Conservation (phyloP, 2,329 filamentous ascomycete genomes). For the Lecanicillium sp. region DNA sequence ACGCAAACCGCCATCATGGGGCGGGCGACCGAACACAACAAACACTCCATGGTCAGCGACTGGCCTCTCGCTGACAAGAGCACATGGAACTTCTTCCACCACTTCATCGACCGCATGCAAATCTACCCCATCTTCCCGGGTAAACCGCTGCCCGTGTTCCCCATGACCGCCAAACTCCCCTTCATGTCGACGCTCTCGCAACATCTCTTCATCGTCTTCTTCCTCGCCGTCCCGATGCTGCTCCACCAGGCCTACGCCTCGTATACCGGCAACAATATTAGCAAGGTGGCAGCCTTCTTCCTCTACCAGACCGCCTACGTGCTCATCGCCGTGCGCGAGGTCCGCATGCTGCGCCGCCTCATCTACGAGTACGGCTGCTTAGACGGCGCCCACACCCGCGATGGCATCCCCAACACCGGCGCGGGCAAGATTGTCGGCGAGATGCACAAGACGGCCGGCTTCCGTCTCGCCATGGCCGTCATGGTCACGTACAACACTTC, state of each 20-base stretch:
- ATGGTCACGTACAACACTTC: slow-evolving; percentile 16
- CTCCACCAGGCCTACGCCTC: slow-evolving; percentile 14
- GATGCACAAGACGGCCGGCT: slow-evolving; percentile 16
- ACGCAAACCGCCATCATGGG: slow-evolving; percentile 5
- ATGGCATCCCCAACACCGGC: slow-evolving; percentile 24
- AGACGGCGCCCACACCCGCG: slow-evolving; percentile 21
- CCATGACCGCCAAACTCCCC: slow-evolving; percentile 24
- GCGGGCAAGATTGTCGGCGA: slow-evolving; percentile 16
- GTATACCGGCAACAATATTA: slow-evolving; percentile 10
- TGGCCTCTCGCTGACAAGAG: slow-evolving; percentile 13
- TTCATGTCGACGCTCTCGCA: slow-evolving; percentile 19
- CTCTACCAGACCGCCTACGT: slow-evolving; percentile 24
- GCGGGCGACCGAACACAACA: slow-evolving; percentile 8
- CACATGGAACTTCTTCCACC: slow-evolving; percentile 13
- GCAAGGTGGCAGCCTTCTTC: slow-evolving; percentile 7
- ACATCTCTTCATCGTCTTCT: slow-evolving; percentile 23
- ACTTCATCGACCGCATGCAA: slow-evolving; percentile 11
- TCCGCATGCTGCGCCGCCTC: slow-evolving; percentile 20
- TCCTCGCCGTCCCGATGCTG: slow-evolving; percentile 18
- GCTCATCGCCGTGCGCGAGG: slow-evolving; percentile 18
- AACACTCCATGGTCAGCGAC: slow-evolving; percentile 15
- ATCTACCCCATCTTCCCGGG: slow-evolving; percentile 12
- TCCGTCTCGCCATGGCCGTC: slow-evolving; percentile 15
- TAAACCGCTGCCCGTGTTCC: slow-evolving; percentile 18
- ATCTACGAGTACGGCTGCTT: slow-evolving; percentile 22